Conservation (phyloP, 1,284 basidiomycete species). For the Tranzscheliella williamsii region DNA sequence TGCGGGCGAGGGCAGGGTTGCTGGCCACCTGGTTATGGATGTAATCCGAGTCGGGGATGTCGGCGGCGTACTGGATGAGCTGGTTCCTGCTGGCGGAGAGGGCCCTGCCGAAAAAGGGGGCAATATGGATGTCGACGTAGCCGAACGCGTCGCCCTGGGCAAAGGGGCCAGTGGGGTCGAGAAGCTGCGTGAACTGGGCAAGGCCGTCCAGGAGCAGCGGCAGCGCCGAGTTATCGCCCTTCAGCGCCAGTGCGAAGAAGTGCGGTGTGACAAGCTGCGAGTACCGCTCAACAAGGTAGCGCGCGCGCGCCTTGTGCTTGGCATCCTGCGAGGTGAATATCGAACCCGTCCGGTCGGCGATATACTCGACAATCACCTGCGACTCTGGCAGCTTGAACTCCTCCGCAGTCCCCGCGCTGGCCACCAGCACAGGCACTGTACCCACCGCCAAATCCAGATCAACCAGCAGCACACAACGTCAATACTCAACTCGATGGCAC, state of each 20-base stretch:
- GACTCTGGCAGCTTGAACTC: slow-evolving; percentile 16
- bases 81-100: neutral
- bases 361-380: slow-evolving; percentile 25
- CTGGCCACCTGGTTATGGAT: slow-evolving; percentile 5
- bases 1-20: slow-evolving; percentile 1
- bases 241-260: neutral
- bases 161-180: neutral
- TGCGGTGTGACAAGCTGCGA: slow-evolving; percentile 9
- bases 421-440: slow-evolving; percentile 7
- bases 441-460: no score
- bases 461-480: no score
- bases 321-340: slow-evolving; percentile 1
- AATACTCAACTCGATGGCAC: no score
- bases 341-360: slow-evolving; percentile 1
- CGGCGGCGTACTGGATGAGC: neutral
- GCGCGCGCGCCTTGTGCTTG: neutral
- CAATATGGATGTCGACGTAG: slow-evolving; percentile 12
- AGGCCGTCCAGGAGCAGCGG: neutral
- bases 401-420: neutral
- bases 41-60: neutral
- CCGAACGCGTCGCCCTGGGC: slow-evolving; percentile 3
- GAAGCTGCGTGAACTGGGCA: slow-evolving; percentile 3
- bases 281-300: slow-evolving; percentile 15
- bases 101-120: slow-evolving; percentile 4
- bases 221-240: neutral